Base-by-base conservation (phyloP, 208 protist species). In the Crithidia brevicula region DNA sequence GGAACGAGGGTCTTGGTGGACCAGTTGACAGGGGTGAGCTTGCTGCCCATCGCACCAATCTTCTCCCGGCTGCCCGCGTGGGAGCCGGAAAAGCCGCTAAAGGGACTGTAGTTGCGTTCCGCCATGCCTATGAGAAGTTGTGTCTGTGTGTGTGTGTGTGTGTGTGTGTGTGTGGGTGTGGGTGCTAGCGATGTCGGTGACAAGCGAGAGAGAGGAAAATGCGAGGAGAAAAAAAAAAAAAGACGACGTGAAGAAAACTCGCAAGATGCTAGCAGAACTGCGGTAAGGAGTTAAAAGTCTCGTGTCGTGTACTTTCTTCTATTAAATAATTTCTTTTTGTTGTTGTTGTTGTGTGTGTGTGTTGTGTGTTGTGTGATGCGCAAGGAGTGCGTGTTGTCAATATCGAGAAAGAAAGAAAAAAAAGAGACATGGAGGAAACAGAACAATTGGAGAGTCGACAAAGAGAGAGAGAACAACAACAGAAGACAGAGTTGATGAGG, bases 21-120 rank as follows among this genome's bases (percentile, higher is more conserved):
- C 85, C 86, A 95, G 71, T 95, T 81, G 4, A 95, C 73, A n/a
- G 86, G 82, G 20, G 67, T 27, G 53, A 94, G 78, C 56, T 86
- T 87, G 25, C 60, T 77, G 22, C 64, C 74, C 59, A 81, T 67
- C 47, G 54, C 74, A 30, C 72, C 77, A 23, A 50, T 23, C 13
- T 42, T 52, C 33, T 49, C 43, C 4, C 61, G 20, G 31, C 42
- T 33, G 25, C 8, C 30, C 3, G 31, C 67, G 31, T 57, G 71
- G 47, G 54, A 51, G 47, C 54, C 42, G 25, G 58, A 60, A 77
- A 84, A 86, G 13, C 91, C 91, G 22, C 74, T 83, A 62, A 96
- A 96, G 20, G 88, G 88, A 64, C 76, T 94, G 76, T 96, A 96
- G 38, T 74, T 83, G 2, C 88, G 60, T 42, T 92, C 84, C 31